Evolutionary conservation across 805 yeast genomes (phyloP).

Genomic region (Metschnikowia orientalis): DNA sequence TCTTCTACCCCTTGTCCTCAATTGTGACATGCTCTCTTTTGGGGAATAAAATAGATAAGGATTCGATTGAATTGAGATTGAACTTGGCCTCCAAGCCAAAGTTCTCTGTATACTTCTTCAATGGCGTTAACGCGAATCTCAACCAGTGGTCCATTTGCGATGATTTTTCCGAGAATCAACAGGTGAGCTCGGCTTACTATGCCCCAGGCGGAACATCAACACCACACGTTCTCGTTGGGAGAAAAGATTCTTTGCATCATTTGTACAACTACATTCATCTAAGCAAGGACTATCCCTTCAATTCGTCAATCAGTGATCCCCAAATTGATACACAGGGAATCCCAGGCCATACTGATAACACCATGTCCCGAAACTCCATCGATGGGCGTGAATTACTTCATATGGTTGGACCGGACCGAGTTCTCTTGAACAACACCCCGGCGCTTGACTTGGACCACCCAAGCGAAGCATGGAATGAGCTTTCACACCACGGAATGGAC

Average conservation of each 20-base stretch:
- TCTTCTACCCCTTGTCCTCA: slow-evolving; percentile 64
- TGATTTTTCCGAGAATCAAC: slow-evolving; percentile 80
- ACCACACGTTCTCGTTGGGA: slow-evolving; percentile 68
- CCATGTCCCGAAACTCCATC: not conserved
- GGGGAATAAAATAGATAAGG: slow-evolving; percentile 41
- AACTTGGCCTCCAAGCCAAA: slow-evolving; percentile 60
- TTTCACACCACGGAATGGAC: not conserved
- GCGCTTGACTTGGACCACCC: slow-evolving; percentile 1
- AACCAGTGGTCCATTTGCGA: slow-evolving; percentile 81
- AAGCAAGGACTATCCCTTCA: slow-evolving; percentile 5
- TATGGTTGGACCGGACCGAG: slow-evolving; percentile 1
- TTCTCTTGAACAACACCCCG: slow-evolving; percentile 1
- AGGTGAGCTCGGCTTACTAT: slow-evolving; percentile 62
- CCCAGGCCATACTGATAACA: not conserved
- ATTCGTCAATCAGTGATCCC: not conserved
- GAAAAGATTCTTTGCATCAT: slow-evolving; percentile 44
- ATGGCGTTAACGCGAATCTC: slow-evolving; percentile 46
- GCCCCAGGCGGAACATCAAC: slow-evolving; percentile 51
- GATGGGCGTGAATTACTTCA: slow-evolving; percentile 3
- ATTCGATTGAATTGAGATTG: slow-evolving; percentile 45
- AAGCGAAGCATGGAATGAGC: slow-evolving; percentile 2
- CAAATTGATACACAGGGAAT: slow-evolving; percentile 1
- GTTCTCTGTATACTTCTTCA: slow-evolving; percentile 71
- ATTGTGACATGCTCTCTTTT: slow-evolving; percentile 55
- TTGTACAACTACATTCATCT: slow-evolving; percentile 51